Base-by-base conservation (phyloP, 345 rosid genomes). In the Leavenworthia alabamica region DNA sequence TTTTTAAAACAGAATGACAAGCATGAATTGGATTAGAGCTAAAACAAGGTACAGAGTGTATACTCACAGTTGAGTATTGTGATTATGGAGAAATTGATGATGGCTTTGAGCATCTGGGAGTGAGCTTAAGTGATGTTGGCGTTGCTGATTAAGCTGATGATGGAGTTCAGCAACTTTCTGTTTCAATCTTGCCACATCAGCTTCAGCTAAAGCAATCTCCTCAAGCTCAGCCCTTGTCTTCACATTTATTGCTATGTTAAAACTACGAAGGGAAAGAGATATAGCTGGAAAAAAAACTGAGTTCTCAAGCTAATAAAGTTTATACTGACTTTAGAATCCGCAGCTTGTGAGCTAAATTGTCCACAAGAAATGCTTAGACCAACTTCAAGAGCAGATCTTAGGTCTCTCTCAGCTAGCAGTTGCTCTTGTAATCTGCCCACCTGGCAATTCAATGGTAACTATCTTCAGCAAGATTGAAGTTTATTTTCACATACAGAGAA, bases 161-260 rank as follows among this genome's bases (percentile, higher is more conserved):
- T 92, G 97, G 47, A 92, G 83, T 77, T 92, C 99, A 11, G 97
- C 94, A 47, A 92, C 97, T 76, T 92, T 92, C 75, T 92, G 95
- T 79, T 92, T 92, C 80, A 92, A 73, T 69, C 99, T 85, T 53
- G 96, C 91, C 49, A 92, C 99, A 78, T 92, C 97, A 22, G 95
- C 96, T 82, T 92, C 99, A 37, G 98, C 98, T 61, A 89, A 85
- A 75, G 97, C 95, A 61, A 92, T 92, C 83, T 92, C 98, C 80
- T 92, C 97, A 17, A 92, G 97, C 80, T 92, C 98, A 16, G 94
- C 94, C 88, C 95, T 86, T 61, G 96, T 92, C 97, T 92, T 65
- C 73, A 40, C 72, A 79, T 78, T 66, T 69, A 64, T 68, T 56
- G 13, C 45, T 51, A 64, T 56, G 70, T 73, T 57, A 73, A 75